Evolutionary conservation across 139 green algal genomes (phyloP).

Genomic region (Coelastrella sp.): DNA sequence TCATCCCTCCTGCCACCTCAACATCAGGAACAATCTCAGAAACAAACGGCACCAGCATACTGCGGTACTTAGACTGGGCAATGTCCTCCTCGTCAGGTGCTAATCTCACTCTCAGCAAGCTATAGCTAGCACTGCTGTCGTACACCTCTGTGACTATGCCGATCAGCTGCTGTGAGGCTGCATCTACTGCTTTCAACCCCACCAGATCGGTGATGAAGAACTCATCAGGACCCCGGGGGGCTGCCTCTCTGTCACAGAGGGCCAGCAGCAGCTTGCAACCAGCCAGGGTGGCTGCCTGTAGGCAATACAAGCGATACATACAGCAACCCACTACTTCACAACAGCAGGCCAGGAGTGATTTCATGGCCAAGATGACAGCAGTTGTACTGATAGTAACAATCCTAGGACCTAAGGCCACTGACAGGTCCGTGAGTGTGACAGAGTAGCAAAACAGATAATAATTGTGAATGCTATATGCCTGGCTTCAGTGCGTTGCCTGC

Average conservation of each 20-base stretch:
- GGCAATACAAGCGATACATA: not conserved
- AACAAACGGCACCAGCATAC: slow-evolving; percentile 40
- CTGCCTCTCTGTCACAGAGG: slow-evolving; percentile 39
- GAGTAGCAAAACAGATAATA: no score
- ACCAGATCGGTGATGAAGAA: slow-evolving; percentile 49
- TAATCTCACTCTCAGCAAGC: slow-evolving; percentile 37
- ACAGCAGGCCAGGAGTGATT: no score
- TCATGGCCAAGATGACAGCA: no score
- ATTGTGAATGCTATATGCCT: no score
- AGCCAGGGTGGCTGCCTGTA: slow-evolving; percentile 29
- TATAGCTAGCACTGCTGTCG: slow-evolving; percentile 30
- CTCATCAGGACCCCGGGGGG: not conserved
- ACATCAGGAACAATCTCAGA: slow-evolving; percentile 40
- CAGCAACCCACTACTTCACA: no score
- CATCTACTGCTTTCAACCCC: slow-evolving; percentile 23
- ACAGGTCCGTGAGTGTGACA: no score
- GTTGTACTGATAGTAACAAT: no score
- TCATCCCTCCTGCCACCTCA: not conserved
- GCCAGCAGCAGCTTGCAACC: slow-evolving; percentile 45
- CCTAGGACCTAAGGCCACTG: no score
- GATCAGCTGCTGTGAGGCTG: not conserved
- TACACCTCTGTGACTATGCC: slow-evolving; percentile 48
- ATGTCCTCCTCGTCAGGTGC: slow-evolving; percentile 33
- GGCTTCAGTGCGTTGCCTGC: not conserved
- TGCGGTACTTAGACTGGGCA: slow-evolving; percentile 30